Conservation (phyloP, 768 basidiomycete genomes). For the Lactarius psammicola region DNA sequence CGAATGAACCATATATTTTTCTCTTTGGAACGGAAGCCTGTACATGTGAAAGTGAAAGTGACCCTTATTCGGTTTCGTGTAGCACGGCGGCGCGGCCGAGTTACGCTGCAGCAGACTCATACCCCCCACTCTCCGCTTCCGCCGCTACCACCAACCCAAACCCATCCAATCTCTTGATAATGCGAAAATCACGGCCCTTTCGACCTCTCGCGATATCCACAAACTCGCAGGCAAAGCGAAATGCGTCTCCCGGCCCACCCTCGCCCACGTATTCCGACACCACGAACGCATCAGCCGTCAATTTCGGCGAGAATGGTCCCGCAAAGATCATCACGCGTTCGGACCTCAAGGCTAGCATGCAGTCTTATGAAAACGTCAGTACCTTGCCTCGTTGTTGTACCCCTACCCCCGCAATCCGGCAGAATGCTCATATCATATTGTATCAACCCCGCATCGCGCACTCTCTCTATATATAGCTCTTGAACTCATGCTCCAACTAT, state of each 20-base stretch:
- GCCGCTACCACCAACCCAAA: background rate
- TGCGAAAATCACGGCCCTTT: slow-evolving; percentile 59
- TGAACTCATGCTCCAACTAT: slow-evolving; percentile 74
- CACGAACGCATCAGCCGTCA: slow-evolving; percentile 74
- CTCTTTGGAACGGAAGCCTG: background rate
- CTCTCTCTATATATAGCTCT: slow-evolving; percentile 49
- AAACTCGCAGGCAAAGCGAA: slow-evolving; percentile 36
- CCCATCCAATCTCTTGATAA: slow-evolving; percentile 25
- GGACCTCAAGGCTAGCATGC: slow-evolving; percentile 73
- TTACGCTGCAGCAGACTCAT: background rate
- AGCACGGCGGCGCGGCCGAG: background rate
- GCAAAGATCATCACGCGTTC: slow-evolving; percentile 79
- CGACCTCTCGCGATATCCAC: slow-evolving; percentile 47
- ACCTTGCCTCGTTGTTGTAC: background rate
- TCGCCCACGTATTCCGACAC: slow-evolving; percentile 84
- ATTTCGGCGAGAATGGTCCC: slow-evolving; percentile 72
- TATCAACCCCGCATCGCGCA: no score
- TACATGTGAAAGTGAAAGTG: background rate
- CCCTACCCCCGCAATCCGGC: background rate
- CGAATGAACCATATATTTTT: background rate
- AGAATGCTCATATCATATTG: background rate
- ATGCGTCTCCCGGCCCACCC: slow-evolving; percentile 57
- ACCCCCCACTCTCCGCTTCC: background rate
- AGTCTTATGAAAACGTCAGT: slow-evolving; percentile 79
- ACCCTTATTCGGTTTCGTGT: background rate